phyloP scores from a whole-genome alignment of 2,329 filamentous ascomycete species.

The Ophiostoma ulmi region DNA sequence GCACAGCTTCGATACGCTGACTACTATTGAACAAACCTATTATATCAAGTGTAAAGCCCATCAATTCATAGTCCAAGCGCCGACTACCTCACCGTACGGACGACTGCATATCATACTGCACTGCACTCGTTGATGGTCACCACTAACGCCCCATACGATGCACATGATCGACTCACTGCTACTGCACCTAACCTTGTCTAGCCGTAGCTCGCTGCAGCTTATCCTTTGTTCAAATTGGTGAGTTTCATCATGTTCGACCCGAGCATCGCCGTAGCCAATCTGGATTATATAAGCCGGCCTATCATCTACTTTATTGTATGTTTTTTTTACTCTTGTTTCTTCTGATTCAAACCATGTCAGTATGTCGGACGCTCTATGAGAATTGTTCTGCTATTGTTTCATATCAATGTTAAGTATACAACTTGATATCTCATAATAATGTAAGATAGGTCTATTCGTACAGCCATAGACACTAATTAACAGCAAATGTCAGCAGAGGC shows the following conservation, averaged over 20 bases:
- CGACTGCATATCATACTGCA: not conserved
- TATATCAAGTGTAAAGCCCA: no score
- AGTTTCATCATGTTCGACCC: not conserved
- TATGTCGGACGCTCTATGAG: not conserved
- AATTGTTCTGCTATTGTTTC: not conserved
- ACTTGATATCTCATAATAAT: no score
- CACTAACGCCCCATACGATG: slow-evolving; percentile 5
- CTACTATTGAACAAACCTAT: no score
- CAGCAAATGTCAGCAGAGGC: not conserved
- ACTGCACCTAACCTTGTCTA: slow-evolving; percentile 10
- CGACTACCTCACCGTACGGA: not conserved
- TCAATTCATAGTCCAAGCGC: no score
- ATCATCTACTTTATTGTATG: not conserved
- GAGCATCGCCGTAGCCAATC: not conserved
- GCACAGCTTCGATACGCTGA: not conserved
- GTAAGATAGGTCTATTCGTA: not conserved
- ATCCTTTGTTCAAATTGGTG: slow-evolving; percentile 7
- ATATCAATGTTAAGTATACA: no score
- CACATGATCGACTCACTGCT: slow-evolving; percentile 12
- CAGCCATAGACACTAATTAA: not conserved
- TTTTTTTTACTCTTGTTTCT: not conserved
- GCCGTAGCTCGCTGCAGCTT: slow-evolving; percentile 11
- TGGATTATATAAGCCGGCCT: not conserved
- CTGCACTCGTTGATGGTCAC: not conserved
- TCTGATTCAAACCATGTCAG: not conserved